These are phyloP conservation scores for Exophiala spinifera DNA, from an alignment of 2,329 filamentous ascomycete genomes.

Conservation along the genomic window DNA sequence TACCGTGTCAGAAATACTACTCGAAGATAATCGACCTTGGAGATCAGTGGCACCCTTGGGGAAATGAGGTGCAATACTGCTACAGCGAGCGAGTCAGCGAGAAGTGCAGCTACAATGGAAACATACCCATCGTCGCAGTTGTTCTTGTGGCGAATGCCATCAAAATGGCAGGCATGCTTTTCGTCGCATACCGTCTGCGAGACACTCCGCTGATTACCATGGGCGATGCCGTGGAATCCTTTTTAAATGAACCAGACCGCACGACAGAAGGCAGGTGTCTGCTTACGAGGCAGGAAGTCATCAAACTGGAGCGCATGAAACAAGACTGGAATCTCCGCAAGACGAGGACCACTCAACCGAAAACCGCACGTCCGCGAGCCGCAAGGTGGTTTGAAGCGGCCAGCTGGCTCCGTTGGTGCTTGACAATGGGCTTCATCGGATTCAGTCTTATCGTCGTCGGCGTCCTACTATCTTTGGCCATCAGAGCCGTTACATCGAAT, in stretches of 20 bases:
- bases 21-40: slow-evolving; percentile 8
- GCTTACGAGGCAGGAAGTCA: slow-evolving; percentile 17
- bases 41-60: slow-evolving; percentile 19
- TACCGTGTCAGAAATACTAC: slow-evolving; percentile 17
- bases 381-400: slow-evolving; percentile 18
- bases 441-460: slow-evolving; percentile 8
- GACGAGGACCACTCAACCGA: background rate
- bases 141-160: slow-evolving; percentile 24
- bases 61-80: slow-evolving; percentile 22
- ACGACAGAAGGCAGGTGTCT: slow-evolving; percentile 31
- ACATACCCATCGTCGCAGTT: slow-evolving; percentile 24
- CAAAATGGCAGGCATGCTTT: slow-evolving; percentile 24
- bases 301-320: background rate
- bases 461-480: slow-evolving; percentile 5
- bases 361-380: slow-evolving; percentile 1
- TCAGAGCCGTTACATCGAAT: background rate
- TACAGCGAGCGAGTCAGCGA: slow-evolving; percentile 19
- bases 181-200: slow-evolving; percentile 17
- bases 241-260: slow-evolving; percentile 31
- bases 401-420: slow-evolving; percentile 16
- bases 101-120: slow-evolving; percentile 25
- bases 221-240: slow-evolving; percentile 33
- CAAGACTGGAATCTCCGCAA: background rate
- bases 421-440: slow-evolving; percentile 11
- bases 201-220: slow-evolving; percentile 31